Evolutionary conservation across 2,329 filamentous ascomycete genomes (phyloP).

Genomic region (Sordariomycetes sp.): DNA sequence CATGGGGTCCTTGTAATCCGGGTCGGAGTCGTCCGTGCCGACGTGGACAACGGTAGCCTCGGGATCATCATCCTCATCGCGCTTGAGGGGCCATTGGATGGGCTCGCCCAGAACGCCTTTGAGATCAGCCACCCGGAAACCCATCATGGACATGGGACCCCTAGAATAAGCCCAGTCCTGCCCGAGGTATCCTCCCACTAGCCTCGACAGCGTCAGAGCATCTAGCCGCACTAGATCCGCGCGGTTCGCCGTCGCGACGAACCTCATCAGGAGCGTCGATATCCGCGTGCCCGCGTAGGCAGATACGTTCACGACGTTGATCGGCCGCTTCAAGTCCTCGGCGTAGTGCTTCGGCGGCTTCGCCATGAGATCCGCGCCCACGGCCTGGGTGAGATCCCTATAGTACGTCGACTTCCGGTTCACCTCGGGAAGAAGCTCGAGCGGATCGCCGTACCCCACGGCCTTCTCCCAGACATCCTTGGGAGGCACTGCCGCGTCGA

Average conservation of each 20-base stretch:
- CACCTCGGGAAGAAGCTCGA: slow-evolving; percentile 9
- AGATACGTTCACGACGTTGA: slow-evolving; percentile 21
- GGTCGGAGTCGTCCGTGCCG: slow-evolving; percentile 10
- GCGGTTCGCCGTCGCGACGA: slow-evolving; percentile 44
- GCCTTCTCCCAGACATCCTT: slow-evolving; percentile 4
- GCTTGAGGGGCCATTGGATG: slow-evolving; percentile 13
- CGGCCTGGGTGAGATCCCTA: slow-evolving; percentile 8
- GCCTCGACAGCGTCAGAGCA: slow-evolving; percentile 54
- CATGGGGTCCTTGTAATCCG: slow-evolving; percentile 13
- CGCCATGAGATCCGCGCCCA: slow-evolving; percentile 7
- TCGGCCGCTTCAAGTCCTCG: slow-evolving; percentile 18
- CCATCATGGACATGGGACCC: slow-evolving; percentile 37
- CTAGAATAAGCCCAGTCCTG: slow-evolving; percentile 37
- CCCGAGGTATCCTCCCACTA: slow-evolving; percentile 58
- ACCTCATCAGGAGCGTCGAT: slow-evolving; percentile 40
- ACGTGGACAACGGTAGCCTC: slow-evolving; percentile 11
- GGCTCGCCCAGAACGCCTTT: slow-evolving; percentile 22
- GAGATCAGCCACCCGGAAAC: slow-evolving; percentile 40
- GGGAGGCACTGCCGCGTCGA: background rate
- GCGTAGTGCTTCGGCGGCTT: slow-evolving; percentile 3
- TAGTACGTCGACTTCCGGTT: slow-evolving; percentile 2
- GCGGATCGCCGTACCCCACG: slow-evolving; percentile 15
- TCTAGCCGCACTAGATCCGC: slow-evolving; percentile 58
- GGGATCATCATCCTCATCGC: slow-evolving; percentile 19
- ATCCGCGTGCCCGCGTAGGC: slow-evolving; percentile 24